Percentiles rank a stretch among this genome's conserved stretches.
phyloP scores from a whole-genome alignment of 176 grass and related monocot species.

The bread wheat (Triticum aestivum) region DNA sequence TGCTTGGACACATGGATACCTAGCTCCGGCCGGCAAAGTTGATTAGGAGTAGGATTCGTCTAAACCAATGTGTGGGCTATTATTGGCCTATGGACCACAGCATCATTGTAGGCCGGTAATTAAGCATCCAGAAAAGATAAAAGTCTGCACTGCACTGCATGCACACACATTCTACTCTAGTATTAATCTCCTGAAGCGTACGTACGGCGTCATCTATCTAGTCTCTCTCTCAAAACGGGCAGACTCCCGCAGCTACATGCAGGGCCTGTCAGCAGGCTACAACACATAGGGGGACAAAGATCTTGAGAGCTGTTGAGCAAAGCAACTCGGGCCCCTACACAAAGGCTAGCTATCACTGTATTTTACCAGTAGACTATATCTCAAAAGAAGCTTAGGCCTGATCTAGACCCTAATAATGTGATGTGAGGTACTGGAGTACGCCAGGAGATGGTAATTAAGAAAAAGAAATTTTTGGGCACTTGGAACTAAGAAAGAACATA shows the following conservation, averaged over 20 bases:
- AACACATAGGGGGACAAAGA: conserved; percentile 40
- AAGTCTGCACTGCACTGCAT: conserved; percentile 12
- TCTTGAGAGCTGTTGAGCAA: conserved; percentile 34
- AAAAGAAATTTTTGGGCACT: neutral
- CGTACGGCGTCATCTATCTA: conserved; percentile 9
- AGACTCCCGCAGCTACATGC: conserved; percentile 3
- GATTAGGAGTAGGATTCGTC: conserved; percentile 19
- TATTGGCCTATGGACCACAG: conserved; percentile 25
- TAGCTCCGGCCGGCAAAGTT: neutral
- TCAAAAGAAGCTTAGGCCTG: conserved; percentile 2
- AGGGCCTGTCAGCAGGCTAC: conserved; percentile 30
- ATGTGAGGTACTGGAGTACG: neutral
- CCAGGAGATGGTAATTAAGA: neutral
- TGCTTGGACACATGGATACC: neutral
- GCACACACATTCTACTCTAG: neutral
- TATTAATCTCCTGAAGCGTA: conserved; percentile 10
- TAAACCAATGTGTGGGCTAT: conserved; percentile 11
- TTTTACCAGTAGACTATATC: neutral
- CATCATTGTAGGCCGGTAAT: conserved; percentile 15
- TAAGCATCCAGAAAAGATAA: conserved; percentile 29
- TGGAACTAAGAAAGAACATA: neutral
- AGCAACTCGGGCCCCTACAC: conserved; percentile 29
- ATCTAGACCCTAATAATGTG: neutral
- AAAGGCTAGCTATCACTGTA: conserved; percentile 17
- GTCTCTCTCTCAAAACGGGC: conserved; percentile 30